These are phyloP conservation scores for Rugonectria rugulosa DNA, from an alignment of 2,329 filamentous ascomycete genomes.

Conservation along the genomic window DNA sequence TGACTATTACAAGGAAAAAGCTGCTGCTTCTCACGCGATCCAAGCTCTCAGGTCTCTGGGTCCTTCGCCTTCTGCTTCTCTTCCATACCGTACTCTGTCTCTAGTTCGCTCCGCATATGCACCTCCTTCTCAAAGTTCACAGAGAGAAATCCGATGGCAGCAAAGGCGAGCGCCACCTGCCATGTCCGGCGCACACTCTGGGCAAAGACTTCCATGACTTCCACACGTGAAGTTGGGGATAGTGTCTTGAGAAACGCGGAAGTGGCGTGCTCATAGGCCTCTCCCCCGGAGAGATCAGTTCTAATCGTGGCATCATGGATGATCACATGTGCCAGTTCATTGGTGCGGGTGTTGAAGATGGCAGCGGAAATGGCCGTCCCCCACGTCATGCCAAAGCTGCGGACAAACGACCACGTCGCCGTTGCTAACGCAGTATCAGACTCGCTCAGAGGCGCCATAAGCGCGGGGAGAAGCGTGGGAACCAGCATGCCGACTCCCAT, in stretches of 20 bases:
- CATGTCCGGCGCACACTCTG: slow-evolving; percentile 31
- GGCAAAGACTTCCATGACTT: slow-evolving; percentile 33
- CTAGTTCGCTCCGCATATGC: slow-evolving; percentile 33
- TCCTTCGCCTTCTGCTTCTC: slow-evolving; percentile 4
- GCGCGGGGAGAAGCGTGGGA: slow-evolving; percentile 51
- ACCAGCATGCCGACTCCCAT: slow-evolving; percentile 53
- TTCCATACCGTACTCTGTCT: slow-evolving; percentile 41
- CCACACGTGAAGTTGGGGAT: slow-evolving; percentile 10
- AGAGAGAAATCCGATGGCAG: slow-evolving; percentile 32
- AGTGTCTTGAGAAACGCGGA: slow-evolving; percentile 25
- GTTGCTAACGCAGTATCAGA: slow-evolving; percentile 48
- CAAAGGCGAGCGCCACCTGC: slow-evolving; percentile 40
- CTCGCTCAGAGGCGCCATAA: slow-evolving; percentile 50
- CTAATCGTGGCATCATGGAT: slow-evolving; percentile 21
- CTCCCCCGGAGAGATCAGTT: slow-evolving; percentile 26
- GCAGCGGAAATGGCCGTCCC: slow-evolving; percentile 53
- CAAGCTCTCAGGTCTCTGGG: background rate
- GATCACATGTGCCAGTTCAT: slow-evolving; percentile 3
- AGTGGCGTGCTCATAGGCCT: slow-evolving; percentile 37
- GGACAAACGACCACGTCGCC: slow-evolving; percentile 53
- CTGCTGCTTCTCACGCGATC: slow-evolving; percentile 3
- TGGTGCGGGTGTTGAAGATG: slow-evolving; percentile 42
- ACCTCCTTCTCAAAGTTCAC: slow-evolving; percentile 34
- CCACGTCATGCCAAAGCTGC: slow-evolving; percentile 56
- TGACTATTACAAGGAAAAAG: slow-evolving; percentile 1